Evolutionary conservation across 345 rosid genomes (phyloP), one percentile per base, ranked within the genome.

Genomic region (Pistacia vera): DNA sequence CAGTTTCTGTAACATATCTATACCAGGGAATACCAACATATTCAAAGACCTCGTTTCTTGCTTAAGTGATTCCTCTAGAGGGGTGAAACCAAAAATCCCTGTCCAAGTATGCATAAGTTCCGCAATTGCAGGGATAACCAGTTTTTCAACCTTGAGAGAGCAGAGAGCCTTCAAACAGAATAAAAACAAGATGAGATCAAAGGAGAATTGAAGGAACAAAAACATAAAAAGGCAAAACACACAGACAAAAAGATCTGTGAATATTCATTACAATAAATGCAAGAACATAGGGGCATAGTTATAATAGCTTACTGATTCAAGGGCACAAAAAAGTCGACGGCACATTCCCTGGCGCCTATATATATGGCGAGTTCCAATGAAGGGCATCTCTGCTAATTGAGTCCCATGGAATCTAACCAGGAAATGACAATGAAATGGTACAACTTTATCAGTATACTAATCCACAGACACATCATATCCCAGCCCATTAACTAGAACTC

Each of bases 311-410:
- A 92, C 97, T 22, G 82, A 84, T 80, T 94, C 92, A 74, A 94
- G 88, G 68, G 90, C 97, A 66, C 72, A 59, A 68, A 91, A 90
- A 77, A 94, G 97, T 72, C 90, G 90, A 36, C 93, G 93, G 69
- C 97, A 94, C 97, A 94, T 92, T 76, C 97, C 95, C 83, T 92
- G 97, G 63, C 88, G 91, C 85, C 97, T 86, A 78, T 92, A 94
- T 59, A 84, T 77, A 78, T 90, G 90, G 11, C 98, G 97, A 52
- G 97, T 92, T 75, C 96, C 98, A 81, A 94, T 91, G 82, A 91
- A 94, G 5, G 97, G 96, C 98, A 94, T 94, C 88, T 94, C 98
- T 81, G 95, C 98, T 70, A 92, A 77, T 72, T 75, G 70, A 69
- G 85, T 85, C 69, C 97, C 98, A 79, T 88, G 98, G 72, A 94